Evolutionary conservation across 352 stramenopile species (phyloP).

Genomic region (Phytophthora citricola): DNA sequence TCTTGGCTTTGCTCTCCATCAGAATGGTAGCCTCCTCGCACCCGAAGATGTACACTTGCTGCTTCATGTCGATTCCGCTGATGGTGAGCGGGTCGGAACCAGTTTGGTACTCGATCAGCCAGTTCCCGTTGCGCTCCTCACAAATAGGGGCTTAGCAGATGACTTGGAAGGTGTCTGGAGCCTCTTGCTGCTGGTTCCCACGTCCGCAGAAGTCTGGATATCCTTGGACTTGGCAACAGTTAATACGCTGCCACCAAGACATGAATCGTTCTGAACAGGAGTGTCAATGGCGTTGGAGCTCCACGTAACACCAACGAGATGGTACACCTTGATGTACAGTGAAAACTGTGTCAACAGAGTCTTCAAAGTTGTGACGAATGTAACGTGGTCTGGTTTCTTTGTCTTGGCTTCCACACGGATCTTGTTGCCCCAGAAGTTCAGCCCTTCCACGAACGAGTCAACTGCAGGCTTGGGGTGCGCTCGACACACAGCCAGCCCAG

Average conservation of each 20-base stretch:
- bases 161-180: too few species aligned
- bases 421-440: constrained; percentile 98
- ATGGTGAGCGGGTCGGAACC: constrained; percentile 82
- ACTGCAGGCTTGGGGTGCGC: constrained; percentile 96
- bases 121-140: constrained; percentile 96
- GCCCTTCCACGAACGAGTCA: constrained; percentile 94
- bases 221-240: too few species aligned
- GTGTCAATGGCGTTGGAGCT: constrained; percentile 86
- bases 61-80: constrained; percentile 93
- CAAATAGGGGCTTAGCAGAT: constrained; percentile 57
- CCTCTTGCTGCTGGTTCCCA: too few species aligned
- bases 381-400: constrained; percentile 93
- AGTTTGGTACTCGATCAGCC: constrained; percentile 97
- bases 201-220: too few species aligned
- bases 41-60: constrained; percentile 97
- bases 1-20: constrained; percentile 98
- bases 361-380: constrained; percentile 96
- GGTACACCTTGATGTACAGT: constrained; percentile 95
- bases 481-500: constrained; percentile 86
- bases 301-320: constrained; percentile 95
- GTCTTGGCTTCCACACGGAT: constrained; percentile 90
- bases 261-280: constrained; percentile 30
- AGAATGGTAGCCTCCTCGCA: constrained; percentile 95
- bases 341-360: constrained; percentile 90
- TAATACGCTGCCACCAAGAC: too few species aligned